Conservation (phyloP, 2,329 filamentous ascomycete genomes). For the Neopestalotiopsis sp. region DNA sequence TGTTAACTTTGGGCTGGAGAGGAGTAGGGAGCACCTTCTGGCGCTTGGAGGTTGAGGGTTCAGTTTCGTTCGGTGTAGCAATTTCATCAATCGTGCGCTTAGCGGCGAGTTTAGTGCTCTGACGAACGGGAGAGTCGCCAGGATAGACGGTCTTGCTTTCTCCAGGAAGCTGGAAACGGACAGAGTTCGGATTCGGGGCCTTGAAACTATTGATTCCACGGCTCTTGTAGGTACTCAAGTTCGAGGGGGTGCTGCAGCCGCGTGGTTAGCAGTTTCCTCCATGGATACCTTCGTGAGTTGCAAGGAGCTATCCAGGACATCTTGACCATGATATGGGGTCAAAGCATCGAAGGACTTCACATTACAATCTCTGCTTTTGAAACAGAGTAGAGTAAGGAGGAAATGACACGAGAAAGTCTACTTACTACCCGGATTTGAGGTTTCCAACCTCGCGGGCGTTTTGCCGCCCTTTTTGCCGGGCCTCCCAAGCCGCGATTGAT, state of each 20-base stretch:
- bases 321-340: no score
- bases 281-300: no score
- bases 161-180: background rate
- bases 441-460: constrained; percentile 6
- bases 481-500: background rate
- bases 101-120: background rate
- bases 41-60: background rate
- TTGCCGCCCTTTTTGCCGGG: background rate
- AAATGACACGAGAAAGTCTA: no score
- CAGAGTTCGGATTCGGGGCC: background rate
- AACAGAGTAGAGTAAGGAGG: no score
- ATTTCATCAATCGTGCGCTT: background rate
- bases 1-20: background rate
- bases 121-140: background rate
- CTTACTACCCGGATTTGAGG: background rate
- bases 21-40: background rate
- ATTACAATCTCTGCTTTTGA: no score
- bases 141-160: background rate
- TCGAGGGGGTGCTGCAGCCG: background rate
- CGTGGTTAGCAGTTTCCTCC: no score
- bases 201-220: background rate
- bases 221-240: background rate
- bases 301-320: no score
- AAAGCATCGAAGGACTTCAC: no score
- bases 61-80: no score